Conservation (phyloP, 2,329 filamentous ascomycete genomes). For the Daldinia eschscholtzii region DNA sequence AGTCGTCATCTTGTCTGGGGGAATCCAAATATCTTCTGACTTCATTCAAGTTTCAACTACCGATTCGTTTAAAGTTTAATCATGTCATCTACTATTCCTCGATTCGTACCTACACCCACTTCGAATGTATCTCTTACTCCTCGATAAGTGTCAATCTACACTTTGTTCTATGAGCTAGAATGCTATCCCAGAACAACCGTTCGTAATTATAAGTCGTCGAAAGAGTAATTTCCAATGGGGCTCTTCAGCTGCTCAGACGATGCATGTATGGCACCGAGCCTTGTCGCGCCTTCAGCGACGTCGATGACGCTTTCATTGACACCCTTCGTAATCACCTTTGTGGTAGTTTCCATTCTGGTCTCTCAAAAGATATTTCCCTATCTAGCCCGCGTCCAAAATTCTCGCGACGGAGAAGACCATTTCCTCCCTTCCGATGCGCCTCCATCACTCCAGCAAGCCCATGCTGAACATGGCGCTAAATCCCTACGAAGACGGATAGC, state of each 20-base stretch:
- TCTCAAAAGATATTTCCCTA: conserved; percentile 78
- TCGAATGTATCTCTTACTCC: conserved; percentile 41
- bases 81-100: conserved; percentile 35
- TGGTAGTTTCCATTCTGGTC: conserved; percentile 71
- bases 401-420: conserved; percentile 70
- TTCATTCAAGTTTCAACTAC: conserved; percentile 35
- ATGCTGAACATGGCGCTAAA: conserved; percentile 69
- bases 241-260: conserved; percentile 68
- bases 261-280: conserved; percentile 64
- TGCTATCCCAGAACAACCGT: conserved; percentile 27
- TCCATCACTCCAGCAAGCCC: conserved; percentile 67
- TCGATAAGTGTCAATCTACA: conserved; percentile 38
- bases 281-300: conserved; percentile 58
- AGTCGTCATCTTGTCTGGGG: conserved; percentile 42
- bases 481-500: conserved; percentile 65
- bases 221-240: conserved; percentile 50
- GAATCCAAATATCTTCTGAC: conserved; percentile 14
- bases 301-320: conserved; percentile 70
- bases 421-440: conserved; percentile 74
- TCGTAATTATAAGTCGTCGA: conserved; percentile 23
- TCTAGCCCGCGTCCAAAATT: conserved; percentile 69
- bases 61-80: conserved; percentile 19
- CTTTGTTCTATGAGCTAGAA: conserved; percentile 26
- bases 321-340: conserved; percentile 79
- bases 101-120: conserved; percentile 34